Percentiles rank a stretch among this genome's conserved stretches.
phyloP scores from a whole-genome alignment of 2,329 filamentous ascomycete species.

The Epichloe scottii region DNA sequence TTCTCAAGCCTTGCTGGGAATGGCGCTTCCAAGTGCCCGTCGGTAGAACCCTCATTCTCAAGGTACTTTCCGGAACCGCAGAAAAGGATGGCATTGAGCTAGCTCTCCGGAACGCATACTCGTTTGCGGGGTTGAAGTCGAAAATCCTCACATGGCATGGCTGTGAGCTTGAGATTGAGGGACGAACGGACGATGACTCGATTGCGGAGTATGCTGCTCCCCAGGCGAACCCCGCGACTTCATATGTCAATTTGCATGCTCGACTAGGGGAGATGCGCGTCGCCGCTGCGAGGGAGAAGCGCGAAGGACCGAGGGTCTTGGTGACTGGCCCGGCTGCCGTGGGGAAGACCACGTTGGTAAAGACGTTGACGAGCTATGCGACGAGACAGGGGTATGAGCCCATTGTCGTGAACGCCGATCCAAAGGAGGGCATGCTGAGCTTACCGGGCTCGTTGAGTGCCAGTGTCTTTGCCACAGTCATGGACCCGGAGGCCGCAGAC shows the following conservation, averaged over 20 bases:
- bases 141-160: conserved; percentile 90
- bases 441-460: conserved; percentile 75
- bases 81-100: conserved; percentile 95
- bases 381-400: conserved; percentile 63
- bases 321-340: conserved; percentile 65
- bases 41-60: conserved; percentile 29
- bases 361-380: conserved; percentile 68
- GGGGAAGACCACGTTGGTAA: conserved; percentile 74
- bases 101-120: conserved; percentile 66
- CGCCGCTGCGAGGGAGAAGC: conserved; percentile 34
- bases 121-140: conserved; percentile 68
- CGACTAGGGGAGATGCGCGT: conserved; percentile 67
- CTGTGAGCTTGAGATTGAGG: conserved; percentile 69
- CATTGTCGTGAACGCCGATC: conserved; percentile 73
- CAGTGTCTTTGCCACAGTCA: conserved; percentile 71
- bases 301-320: conserved; percentile 66
- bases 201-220: conserved; percentile 52
- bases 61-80: conserved; percentile 69
- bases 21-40: conserved; percentile 65
- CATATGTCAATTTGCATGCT: conserved; percentile 78
- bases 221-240: conserved; percentile 69
- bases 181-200: conserved; percentile 39
- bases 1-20: conserved; percentile 54
- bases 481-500: conserved; percentile 68
- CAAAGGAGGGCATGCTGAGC: conserved; percentile 64